These are phyloP conservation scores for Calonectria pauciramosa DNA, from an alignment of 2,329 filamentous ascomycete species.

Conservation along the genomic window DNA sequence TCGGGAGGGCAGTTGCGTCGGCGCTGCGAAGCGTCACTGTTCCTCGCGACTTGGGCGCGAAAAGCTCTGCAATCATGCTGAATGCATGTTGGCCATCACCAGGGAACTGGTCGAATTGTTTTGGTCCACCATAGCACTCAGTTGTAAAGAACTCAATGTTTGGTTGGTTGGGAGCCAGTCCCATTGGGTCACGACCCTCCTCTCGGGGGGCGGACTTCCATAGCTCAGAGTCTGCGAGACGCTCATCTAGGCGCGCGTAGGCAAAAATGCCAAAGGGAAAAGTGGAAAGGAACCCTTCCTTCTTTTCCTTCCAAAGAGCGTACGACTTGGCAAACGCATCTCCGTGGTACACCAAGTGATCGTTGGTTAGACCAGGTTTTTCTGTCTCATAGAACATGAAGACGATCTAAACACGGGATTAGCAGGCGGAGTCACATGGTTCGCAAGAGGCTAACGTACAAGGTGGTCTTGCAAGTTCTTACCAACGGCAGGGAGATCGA, in stretches of 20 bases:
- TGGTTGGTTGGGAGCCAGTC: conserved; percentile 67
- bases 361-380: conserved; percentile 65
- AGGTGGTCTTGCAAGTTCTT: conserved; percentile 65
- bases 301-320: conserved; percentile 69
- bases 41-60: conserved; percentile 69
- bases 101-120: conserved; percentile 68
- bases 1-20: conserved; percentile 65
- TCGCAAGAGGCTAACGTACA: background rate
- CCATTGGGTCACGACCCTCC: conserved; percentile 73
- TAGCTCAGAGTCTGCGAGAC: conserved; percentile 65
- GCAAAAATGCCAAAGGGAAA: conserved; percentile 76
- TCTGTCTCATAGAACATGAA: conserved; percentile 74
- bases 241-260: conserved; percentile 72
- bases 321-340: conserved; percentile 65
- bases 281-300: conserved; percentile 69
- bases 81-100: conserved; percentile 68
- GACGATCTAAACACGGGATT: conserved; percentile 54
- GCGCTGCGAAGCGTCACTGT: conserved; percentile 63
- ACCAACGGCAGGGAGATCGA: conserved; percentile 63
- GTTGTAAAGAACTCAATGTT: conserved; percentile 75
- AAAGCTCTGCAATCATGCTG: conserved; percentile 70
- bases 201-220: conserved; percentile 66
- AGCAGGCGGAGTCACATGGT: background rate
- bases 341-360: conserved; percentile 67
- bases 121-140: conserved; percentile 72